Evolutionary conservation across 164 flowering plant species (phyloP).

Genomic region (Cinnamomum chago): DNA sequence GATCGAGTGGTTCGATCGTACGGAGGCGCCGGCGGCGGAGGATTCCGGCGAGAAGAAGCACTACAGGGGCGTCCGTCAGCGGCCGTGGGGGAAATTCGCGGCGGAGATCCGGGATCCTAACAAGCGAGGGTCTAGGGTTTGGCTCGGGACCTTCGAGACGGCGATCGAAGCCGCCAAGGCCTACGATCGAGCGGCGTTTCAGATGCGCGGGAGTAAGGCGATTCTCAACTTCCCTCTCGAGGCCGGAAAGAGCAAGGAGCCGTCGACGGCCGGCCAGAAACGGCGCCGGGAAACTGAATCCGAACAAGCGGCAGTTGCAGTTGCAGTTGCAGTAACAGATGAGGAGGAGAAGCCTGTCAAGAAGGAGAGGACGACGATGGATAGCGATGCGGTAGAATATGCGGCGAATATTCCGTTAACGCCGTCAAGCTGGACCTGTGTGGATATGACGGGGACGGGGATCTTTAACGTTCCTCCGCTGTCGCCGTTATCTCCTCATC

Average conservation of each 20-base stretch:
- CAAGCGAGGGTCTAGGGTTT: slow-evolving; percentile 31
- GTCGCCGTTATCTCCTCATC: slow-evolving; percentile 33
- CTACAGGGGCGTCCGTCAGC: slow-evolving; percentile 40
- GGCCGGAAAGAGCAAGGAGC: slow-evolving; percentile 9
- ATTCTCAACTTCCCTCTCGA: slow-evolving; percentile 49
- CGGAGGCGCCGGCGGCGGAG: not conserved
- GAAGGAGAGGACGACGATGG: slow-evolving; percentile 7
- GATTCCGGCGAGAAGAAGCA: slow-evolving; percentile 17
- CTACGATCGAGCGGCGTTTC: slow-evolving; percentile 42
- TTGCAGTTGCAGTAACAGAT: not conserved
- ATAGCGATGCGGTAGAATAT: slow-evolving; percentile 1
- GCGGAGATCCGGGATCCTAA: slow-evolving; percentile 45
- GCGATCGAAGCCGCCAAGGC: slow-evolving; percentile 47
- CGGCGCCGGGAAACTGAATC: slow-evolving; percentile 13
- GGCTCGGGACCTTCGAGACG: slow-evolving; percentile 46
- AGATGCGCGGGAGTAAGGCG: slow-evolving; percentile 42
- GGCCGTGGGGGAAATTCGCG: slow-evolving; percentile 51
- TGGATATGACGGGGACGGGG: slow-evolving; percentile 30
- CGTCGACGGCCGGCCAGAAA: slow-evolving; percentile 9
- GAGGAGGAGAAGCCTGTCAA: not conserved
- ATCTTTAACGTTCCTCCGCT: slow-evolving; percentile 34
- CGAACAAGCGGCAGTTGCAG: not conserved
- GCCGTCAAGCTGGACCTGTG: slow-evolving; percentile 31
- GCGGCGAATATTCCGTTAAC: slow-evolving; percentile 23
- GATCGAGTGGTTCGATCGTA: slow-evolving; percentile 6